Percentiles rank a stretch among this genome's conserved stretches.
phyloP scores from a whole-genome alignment of 345 rosid species.

The Gossypium anomalum region DNA sequence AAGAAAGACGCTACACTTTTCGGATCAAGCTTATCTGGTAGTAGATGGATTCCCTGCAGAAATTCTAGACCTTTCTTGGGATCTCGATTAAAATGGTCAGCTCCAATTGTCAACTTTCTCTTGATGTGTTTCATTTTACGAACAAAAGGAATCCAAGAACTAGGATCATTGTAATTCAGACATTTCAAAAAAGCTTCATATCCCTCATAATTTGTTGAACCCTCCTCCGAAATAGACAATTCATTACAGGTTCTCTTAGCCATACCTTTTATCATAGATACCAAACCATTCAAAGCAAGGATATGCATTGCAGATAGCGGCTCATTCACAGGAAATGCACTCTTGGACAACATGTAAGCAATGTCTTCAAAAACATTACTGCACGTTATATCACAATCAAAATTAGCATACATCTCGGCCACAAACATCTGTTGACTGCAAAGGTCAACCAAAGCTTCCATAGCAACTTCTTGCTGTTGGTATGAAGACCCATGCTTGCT shows the following conservation, averaged over 20 bases:
- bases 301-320: constrained; percentile 71
- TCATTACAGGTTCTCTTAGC: constrained; percentile 56
- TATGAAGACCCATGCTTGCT: constrained; percentile 66
- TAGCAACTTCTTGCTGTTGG: constrained; percentile 76
- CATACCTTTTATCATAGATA: constrained; percentile 53
- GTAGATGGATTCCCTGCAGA: constrained; percentile 62
- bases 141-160: constrained; percentile 58
- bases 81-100: constrained; percentile 68
- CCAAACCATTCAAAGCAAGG: constrained; percentile 68
- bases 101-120: constrained; percentile 55
- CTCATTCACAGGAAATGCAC: constrained; percentile 64
- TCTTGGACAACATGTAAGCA: constrained; percentile 55
- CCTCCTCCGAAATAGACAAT: constrained; percentile 29
- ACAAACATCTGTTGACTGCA: constrained; percentile 58
- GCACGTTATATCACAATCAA: constrained; percentile 70
- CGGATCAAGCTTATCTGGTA: constrained; percentile 66
- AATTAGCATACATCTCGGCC: constrained; percentile 67
- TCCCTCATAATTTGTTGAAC: constrained; percentile 30
- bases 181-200: constrained; percentile 50
- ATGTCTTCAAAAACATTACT: constrained; percentile 64
- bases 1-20: constrained; percentile 64
- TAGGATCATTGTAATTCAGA: constrained; percentile 49
- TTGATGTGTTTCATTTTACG: constrained; percentile 50
- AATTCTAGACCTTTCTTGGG: constrained; percentile 60
- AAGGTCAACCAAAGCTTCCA: constrained; percentile 75